phyloP scores from a whole-genome alignment of 768 basidiomycete genomes.

The Phylloporus arenicola region DNA sequence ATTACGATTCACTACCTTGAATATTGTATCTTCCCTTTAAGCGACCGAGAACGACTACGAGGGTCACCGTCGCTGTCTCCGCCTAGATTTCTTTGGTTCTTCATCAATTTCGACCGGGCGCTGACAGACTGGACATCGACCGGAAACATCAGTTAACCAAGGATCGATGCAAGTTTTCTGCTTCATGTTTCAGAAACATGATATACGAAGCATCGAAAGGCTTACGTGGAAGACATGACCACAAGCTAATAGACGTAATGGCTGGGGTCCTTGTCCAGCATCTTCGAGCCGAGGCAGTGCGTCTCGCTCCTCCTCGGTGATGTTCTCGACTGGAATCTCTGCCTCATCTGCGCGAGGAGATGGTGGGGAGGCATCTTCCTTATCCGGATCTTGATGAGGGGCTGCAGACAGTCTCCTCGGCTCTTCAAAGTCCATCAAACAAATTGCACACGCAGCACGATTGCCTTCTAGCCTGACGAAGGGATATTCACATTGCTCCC shows the following conservation, averaged over 20 bases:
- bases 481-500: constrained; percentile 73
- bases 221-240: constrained; percentile 90
- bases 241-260: constrained; percentile 68
- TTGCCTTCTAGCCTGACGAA: constrained; percentile 80
- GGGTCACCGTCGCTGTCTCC: constrained; percentile 19
- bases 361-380: constrained; percentile 10
- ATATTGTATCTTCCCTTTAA: constrained; percentile 21
- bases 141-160: constrained; percentile 81
- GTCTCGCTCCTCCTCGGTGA: constrained; percentile 38
- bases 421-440: constrained; percentile 80
- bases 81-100: constrained; percentile 30
- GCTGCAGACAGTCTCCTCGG: constrained; percentile 39
- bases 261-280: constrained; percentile 72
- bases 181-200: constrained; percentile 2
- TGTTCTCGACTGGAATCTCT: constrained; percentile 32
- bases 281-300: constrained; percentile 53
- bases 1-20: constrained; percentile 26
- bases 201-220: constrained; percentile 6
- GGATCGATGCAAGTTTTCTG: constrained; percentile 88
- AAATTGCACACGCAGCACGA: constrained; percentile 80
- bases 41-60: constrained; percentile 3
- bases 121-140: constrained; percentile 86
- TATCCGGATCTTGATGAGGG: constrained; percentile 28
- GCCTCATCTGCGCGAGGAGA: constrained; percentile 17
- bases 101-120: constrained; percentile 54